Conservation (phyloP, 345 rosid genomes). For the Linum usitatissimum region DNA sequence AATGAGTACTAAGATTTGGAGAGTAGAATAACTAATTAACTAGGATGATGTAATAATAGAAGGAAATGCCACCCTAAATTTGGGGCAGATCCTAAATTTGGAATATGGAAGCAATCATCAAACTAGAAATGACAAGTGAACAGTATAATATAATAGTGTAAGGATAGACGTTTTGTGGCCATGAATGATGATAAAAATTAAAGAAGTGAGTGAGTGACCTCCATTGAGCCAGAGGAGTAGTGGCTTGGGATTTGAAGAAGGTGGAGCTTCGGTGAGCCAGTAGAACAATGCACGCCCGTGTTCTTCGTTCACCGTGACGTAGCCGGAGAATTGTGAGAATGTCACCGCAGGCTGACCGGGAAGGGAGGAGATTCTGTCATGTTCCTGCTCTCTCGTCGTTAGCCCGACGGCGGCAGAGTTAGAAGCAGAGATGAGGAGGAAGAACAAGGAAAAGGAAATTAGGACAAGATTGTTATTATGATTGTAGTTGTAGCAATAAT, state of each 20-base stretch:
- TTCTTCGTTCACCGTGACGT: conserved; percentile 51
- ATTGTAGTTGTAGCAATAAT: no score
- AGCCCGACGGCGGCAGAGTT: background rate
- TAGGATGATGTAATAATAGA: no score
- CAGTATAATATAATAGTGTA: no score
- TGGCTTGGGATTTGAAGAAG: conserved; percentile 50
- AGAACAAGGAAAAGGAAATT: background rate
- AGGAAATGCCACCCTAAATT: no score
- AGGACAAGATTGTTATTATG: no score
- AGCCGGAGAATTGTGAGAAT: conserved; percentile 81
- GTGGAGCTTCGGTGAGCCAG: conserved; percentile 68
- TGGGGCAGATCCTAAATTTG: no score
- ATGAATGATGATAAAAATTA: conserved; percentile 2
- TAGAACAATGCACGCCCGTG: conserved; percentile 83
- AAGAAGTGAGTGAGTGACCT: conserved; percentile 31
- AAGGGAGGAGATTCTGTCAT: conserved; percentile 60
- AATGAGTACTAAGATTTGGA: no score
- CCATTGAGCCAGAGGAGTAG: conserved; percentile 97
- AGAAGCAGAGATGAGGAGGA: background rate
- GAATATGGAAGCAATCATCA: no score
- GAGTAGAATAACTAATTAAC: no score
- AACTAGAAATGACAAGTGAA: no score
- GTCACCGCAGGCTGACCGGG: conserved; percentile 76
- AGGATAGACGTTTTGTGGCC: no score
- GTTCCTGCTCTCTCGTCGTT: conserved; percentile 33